These are phyloP conservation scores for Leishmania major DNA, from an alignment of 208 protist genomes.

Conservation along the genomic window DNA sequence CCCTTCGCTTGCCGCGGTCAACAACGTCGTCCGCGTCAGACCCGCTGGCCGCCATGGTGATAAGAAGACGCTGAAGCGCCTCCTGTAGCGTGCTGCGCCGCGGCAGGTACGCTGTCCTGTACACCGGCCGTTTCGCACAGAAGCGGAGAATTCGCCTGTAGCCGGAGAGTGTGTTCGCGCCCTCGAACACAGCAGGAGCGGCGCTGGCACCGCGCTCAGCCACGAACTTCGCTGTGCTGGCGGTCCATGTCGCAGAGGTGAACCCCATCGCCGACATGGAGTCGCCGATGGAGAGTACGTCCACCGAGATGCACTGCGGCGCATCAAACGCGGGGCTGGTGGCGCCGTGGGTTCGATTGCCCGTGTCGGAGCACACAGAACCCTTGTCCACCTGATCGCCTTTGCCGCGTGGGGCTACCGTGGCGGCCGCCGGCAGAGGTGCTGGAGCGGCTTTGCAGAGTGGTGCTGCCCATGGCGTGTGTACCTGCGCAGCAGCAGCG, in stretches of 20 bases:
- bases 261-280: constrained; percentile 9
- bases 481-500: constrained; percentile 12
- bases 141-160: constrained; percentile 22
- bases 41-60: neutral
- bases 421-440: too few relatives aligned
- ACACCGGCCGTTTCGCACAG: constrained; percentile 7
- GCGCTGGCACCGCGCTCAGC: neutral
- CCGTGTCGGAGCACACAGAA: neutral
- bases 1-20: neutral
- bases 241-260: constrained; percentile 15
- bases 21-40: neutral
- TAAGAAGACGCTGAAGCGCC: constrained; percentile 1
- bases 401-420: neutral
- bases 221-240: neutral
- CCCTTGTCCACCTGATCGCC: neutral
- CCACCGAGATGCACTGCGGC: neutral
- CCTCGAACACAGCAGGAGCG: constrained; percentile 7
- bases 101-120: constrained; percentile 4
- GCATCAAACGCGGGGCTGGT: neutral
- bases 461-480: constrained; percentile 22
- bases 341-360: neutral
- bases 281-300: constrained; percentile 16
- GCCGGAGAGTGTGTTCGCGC: constrained; percentile 10
- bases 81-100: neutral
- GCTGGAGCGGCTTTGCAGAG: neutral